Conservation (phyloP, 1,284 basidiomycete genomes). For the Pseudozyma flocculosa region DNA sequence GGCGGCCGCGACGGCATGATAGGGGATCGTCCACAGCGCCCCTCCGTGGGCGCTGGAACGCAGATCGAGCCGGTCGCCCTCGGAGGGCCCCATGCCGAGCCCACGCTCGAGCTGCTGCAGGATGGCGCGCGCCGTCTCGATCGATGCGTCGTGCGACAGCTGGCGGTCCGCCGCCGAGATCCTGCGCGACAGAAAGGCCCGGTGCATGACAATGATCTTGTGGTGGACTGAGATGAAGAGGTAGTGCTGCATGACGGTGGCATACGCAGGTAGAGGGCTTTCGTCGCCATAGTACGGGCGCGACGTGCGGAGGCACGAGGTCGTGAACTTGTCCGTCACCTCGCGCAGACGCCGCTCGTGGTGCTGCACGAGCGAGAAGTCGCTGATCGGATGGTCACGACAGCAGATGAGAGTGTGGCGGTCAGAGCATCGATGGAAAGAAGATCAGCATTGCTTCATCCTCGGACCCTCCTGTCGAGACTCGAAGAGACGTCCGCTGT, state of each 20-base stretch:
- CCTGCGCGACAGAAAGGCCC: constrained; percentile 33
- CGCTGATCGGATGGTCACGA: constrained; percentile 1
- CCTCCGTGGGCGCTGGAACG: constrained; percentile 35
- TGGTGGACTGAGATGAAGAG: constrained; percentile 39
- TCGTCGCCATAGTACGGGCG: too few species aligned
- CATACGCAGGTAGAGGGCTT: constrained; percentile 21
- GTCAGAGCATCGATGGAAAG: too few species aligned
- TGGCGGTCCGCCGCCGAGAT: constrained; percentile 19
- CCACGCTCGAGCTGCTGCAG: constrained; percentile 30
- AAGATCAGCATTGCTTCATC: too few species aligned
- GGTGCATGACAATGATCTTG: constrained; percentile 40
- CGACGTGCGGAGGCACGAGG: not conserved
- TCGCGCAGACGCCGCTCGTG: constrained; percentile 29
- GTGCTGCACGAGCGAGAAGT: constrained; percentile 21
- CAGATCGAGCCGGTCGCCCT: constrained; percentile 22
- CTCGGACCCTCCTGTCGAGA: too few species aligned
- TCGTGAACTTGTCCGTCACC: constrained; percentile 28
- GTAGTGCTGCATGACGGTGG: constrained; percentile 30
- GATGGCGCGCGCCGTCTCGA: constrained; percentile 34
- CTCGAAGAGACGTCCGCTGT: too few species aligned
- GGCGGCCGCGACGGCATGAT: constrained; percentile 36
- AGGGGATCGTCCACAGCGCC: constrained; percentile 38
- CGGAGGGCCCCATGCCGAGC: constrained; percentile 12
- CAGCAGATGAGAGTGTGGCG: too few species aligned
- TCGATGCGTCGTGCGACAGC: constrained; percentile 25